A percentile compares a stretch with the other conserved stretches of the same genome.
Conservation (phyloP, 768 basidiomycete genomes). For the Lactarius tabidus region DNA sequence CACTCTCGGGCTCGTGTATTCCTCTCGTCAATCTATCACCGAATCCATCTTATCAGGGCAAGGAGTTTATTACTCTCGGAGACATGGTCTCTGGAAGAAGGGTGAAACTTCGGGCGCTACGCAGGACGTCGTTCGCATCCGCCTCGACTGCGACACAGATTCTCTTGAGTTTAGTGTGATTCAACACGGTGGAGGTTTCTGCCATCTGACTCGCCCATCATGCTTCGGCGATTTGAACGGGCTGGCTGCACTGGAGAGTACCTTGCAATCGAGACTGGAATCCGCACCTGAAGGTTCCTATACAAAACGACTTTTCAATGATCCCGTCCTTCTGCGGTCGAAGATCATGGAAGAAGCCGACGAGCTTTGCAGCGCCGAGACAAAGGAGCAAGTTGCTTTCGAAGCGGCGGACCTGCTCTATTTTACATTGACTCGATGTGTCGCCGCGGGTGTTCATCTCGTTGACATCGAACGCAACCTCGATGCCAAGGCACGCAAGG, state of each 20-base stretch:
- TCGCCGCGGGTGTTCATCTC: constrained; percentile 75
- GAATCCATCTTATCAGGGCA: constrained; percentile 85
- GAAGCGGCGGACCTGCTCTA: constrained; percentile 96
- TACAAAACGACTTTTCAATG: constrained; percentile 80
- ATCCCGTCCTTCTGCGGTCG: constrained; percentile 73
- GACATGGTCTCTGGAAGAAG: constrained; percentile 94
- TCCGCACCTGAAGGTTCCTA: constrained; percentile 90
- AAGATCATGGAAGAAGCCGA: constrained; percentile 99
- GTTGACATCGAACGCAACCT: constrained; percentile 80
- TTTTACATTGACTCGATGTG: constrained; percentile 83
- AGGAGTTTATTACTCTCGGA: constrained; percentile 95
- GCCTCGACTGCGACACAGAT: constrained; percentile 89
- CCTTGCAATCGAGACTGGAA: constrained; percentile 63
- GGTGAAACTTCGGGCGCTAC: constrained; percentile 95
- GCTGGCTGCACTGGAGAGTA: constrained; percentile 74
- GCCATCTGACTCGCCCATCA: constrained; percentile 80
- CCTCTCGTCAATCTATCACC: constrained; percentile 77
- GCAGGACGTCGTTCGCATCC: constrained; percentile 80
- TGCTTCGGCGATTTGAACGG: constrained; percentile 89
- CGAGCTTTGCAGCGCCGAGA: constrained; percentile 83
- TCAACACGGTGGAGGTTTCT: constrained; percentile 90
- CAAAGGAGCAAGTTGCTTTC: constrained; percentile 80
- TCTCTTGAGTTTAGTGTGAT: constrained; percentile 86
- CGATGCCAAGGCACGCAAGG: constrained; percentile 79
- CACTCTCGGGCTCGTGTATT: constrained; percentile 92